A percentile compares a stretch with the other conserved stretches of the same genome.
phyloP scores from a whole-genome alignment of 1,139 yeast species.

The Yamadazyma pseudoaaseri region DNA sequence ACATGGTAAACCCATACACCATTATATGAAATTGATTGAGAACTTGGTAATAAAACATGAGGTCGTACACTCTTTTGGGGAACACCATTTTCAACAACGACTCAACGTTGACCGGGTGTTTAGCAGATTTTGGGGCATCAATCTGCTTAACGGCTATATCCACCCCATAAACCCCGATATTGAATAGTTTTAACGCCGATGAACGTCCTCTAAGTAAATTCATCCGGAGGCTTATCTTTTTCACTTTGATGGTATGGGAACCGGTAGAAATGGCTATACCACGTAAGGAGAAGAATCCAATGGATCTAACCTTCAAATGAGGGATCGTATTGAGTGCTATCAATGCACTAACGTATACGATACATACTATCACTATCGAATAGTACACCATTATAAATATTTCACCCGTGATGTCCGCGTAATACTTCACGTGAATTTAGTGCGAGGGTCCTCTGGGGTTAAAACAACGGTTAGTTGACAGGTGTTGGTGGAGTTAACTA shows the following conservation, averaged over 20 bases:
- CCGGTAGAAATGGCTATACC: slow-evolving; percentile 25
- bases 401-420: background rate
- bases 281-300: slow-evolving; percentile 39
- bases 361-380: slow-evolving; percentile 1
- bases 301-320: slow-evolving; percentile 28
- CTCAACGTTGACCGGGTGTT: no score
- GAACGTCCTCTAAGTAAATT: slow-evolving; percentile 25
- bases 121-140: no score
- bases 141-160: slow-evolving; percentile 16
- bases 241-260: slow-evolving; percentile 18
- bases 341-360: slow-evolving; percentile 19
- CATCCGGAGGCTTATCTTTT: slow-evolving; percentile 24
- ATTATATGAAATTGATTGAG: slow-evolving; percentile 34
- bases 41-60: slow-evolving; percentile 18
- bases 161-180: slow-evolving; percentile 29
- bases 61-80: slow-evolving; percentile 17
- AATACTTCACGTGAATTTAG: no score
- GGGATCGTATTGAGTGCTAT: slow-evolving; percentile 32
- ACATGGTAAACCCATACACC: slow-evolving; percentile 23
- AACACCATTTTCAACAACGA: slow-evolving; percentile 3
- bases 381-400: slow-evolving; percentile 3
- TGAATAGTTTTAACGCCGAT: slow-evolving; percentile 31
- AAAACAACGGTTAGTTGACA: no score
- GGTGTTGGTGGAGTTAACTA: no score
- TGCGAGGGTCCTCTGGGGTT: no score